A percentile compares a stretch with the other conserved stretches of the same genome.
These are phyloP conservation scores for Stachybotrys elegans DNA, from an alignment of 2,329 filamentous ascomycete species.

Conservation along the genomic window DNA sequence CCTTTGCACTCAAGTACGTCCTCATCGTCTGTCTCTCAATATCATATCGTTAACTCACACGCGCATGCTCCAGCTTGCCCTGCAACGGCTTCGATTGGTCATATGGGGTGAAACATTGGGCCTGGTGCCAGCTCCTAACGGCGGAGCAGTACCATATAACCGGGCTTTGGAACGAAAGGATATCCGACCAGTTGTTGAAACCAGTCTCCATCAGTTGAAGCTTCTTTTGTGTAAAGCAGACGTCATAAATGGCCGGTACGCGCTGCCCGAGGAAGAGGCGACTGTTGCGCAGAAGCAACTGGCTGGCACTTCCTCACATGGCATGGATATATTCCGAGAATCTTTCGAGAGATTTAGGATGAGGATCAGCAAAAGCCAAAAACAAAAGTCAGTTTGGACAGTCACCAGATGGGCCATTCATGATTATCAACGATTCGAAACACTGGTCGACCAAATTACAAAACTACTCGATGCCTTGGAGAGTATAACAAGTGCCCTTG, in stretches of 20 bases:
- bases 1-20: slow-evolving; percentile 4
- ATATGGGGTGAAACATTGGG: slow-evolving; percentile 5
- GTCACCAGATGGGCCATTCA: not conserved
- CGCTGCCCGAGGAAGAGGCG: not conserved
- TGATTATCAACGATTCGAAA: not conserved
- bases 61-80: not conserved
- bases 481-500: not conserved
- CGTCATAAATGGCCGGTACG: not conserved
- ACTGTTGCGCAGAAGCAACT: not conserved
- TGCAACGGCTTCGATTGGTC: slow-evolving; percentile 4
- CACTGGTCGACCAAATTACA: not conserved
- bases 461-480: not conserved
- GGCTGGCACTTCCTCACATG: not conserved
- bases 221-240: not conserved
- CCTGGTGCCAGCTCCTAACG: not conserved
- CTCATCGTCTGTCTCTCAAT: not conserved
- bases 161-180: not conserved
- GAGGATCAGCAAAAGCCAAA: not conserved
- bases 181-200: not conserved
- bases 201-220: not conserved
- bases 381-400: not conserved
- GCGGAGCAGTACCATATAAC: not conserved
- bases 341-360: not conserved
- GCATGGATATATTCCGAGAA: not conserved
- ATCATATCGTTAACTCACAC: not conserved